phyloP scores from a whole-genome alignment of 129 eudicot species.

The Helichrysum umbraculigerum region DNA sequence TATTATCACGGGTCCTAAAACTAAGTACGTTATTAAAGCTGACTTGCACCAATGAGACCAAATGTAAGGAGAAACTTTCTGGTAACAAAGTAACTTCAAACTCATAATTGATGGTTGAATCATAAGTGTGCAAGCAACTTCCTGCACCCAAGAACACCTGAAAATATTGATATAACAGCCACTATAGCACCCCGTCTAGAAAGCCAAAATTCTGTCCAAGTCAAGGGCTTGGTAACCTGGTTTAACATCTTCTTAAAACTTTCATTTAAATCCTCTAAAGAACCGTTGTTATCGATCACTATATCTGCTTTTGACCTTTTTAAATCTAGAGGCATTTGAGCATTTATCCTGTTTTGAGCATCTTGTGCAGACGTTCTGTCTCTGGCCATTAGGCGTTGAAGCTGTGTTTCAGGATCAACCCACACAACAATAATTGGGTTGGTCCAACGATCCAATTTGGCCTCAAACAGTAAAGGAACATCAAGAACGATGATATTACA shows the following conservation, averaged over 20 bases:
- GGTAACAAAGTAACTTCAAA: constrained; percentile 8
- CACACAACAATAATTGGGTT: constrained; percentile 85
- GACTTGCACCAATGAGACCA: constrained; percentile 16
- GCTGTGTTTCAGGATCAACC: constrained; percentile 87
- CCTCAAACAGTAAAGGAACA: constrained; percentile 82
- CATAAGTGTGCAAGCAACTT: constrained; percentile 39
- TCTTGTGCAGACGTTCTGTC: constrained; percentile 75
- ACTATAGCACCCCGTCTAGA: constrained; percentile 76
- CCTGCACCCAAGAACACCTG: constrained; percentile 56
- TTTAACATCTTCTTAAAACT: constrained; percentile 52
- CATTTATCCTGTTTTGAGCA: constrained; percentile 77
- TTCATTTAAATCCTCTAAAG: constrained; percentile 66
- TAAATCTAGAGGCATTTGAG: constrained; percentile 84
- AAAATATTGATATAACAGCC: constrained; percentile 49
- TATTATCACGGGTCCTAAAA: too few relatives aligned
- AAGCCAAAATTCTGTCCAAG: constrained; percentile 89
- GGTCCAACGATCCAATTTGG: constrained; percentile 86
- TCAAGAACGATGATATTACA: constrained; percentile 68
- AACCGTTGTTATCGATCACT: constrained; percentile 76
- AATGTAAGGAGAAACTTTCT: neutral
- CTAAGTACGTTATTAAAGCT: neutral
- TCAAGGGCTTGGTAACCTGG: constrained; percentile 72
- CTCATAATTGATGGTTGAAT: neutral
- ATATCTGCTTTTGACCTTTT: constrained; percentile 76
- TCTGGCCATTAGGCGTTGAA: constrained; percentile 69